Evolutionary conservation across 1,284 basidiomycete species (phyloP).

Genomic region (Mrakiaceae sp.): DNA sequence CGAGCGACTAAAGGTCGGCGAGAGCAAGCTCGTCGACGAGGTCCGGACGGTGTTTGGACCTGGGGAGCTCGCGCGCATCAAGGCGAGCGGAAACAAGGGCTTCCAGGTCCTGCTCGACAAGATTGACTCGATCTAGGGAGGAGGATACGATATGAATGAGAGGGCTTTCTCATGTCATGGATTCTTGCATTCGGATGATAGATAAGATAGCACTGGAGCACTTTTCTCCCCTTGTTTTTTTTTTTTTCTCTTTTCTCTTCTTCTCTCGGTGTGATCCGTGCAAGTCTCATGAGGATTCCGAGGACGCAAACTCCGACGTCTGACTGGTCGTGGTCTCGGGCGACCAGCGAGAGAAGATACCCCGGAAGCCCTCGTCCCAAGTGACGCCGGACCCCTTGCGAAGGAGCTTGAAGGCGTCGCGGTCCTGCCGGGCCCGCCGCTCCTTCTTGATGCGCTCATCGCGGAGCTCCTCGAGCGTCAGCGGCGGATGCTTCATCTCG

Average conservation of each 20-base stretch:
- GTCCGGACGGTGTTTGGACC: slow-evolving; percentile 49
- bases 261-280: no score
- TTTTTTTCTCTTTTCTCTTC: no score
- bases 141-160: no score
- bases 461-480: slow-evolving; percentile 73
- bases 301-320: no score
- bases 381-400: slow-evolving; percentile 3
- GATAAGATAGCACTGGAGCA: no score
- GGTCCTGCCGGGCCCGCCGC: slow-evolving; percentile 18
- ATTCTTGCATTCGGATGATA: no score
- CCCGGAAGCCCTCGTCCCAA: slow-evolving; percentile 8
- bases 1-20: slow-evolving; percentile 43
- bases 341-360: no score
- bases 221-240: no score
- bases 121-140: slow-evolving; percentile 18
- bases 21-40: slow-evolving; percentile 35
- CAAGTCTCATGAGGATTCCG: no score
- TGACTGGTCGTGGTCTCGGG: no score
- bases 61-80: slow-evolving; percentile 33
- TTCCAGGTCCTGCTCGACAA: slow-evolving; percentile 29
- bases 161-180: no score
- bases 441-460: slow-evolving; percentile 78
- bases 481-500: slow-evolving; percentile 67
- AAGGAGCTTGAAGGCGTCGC: slow-evolving; percentile 9
- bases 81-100: slow-evolving; percentile 31